Percentiles rank a stretch among this genome's conserved stretches.
Evolutionary conservation across 345 rosid genomes (phyloP).

Genomic region (Salix purpurea): DNA sequence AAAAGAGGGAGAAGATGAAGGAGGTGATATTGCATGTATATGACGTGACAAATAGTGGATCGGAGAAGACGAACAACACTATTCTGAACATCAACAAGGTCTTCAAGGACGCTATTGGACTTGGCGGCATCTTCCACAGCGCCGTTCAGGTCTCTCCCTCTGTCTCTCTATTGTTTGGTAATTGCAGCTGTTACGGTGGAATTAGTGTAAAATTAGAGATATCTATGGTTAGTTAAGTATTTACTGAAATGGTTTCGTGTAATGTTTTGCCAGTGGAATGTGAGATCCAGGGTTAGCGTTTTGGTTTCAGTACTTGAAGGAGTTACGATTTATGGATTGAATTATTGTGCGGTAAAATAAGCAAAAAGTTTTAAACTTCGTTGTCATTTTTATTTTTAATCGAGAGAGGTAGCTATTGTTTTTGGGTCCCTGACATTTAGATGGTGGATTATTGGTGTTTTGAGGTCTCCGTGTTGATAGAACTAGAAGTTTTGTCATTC

Average conservation of each 20-base stretch:
- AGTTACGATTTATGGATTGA: not conserved
- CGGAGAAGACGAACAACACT: constrained; percentile 90
- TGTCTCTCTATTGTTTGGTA: not conserved
- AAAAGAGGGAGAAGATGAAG: constrained; percentile 40
- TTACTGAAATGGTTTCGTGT: not conserved
- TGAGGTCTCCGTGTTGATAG: not conserved
- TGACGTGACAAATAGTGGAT: constrained; percentile 94
- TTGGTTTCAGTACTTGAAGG: not conserved
- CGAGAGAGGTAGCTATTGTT: not conserved
- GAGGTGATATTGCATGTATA: constrained; percentile 83
- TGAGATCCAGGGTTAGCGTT: constrained; percentile 24
- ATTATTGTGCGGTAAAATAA: not conserved
- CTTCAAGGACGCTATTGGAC: constrained; percentile 90
- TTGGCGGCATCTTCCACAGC: constrained; percentile 98
- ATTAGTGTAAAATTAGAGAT: not conserved
- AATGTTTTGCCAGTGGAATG: not conserved
- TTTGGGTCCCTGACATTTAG: not conserved
- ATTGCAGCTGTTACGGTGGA: not conserved
- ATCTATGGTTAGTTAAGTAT: not conserved
- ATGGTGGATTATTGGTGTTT: not conserved
- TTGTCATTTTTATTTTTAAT: not conserved
- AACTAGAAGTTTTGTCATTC: not conserved
- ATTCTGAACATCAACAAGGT: constrained; percentile 85
- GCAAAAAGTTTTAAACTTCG: not conserved
- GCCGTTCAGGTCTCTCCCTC: constrained; percentile 69